Evolutionary conservation across 2,329 filamentous ascomycete species (phyloP).

Genomic region (Colletotrichum ledebouriae): DNA sequence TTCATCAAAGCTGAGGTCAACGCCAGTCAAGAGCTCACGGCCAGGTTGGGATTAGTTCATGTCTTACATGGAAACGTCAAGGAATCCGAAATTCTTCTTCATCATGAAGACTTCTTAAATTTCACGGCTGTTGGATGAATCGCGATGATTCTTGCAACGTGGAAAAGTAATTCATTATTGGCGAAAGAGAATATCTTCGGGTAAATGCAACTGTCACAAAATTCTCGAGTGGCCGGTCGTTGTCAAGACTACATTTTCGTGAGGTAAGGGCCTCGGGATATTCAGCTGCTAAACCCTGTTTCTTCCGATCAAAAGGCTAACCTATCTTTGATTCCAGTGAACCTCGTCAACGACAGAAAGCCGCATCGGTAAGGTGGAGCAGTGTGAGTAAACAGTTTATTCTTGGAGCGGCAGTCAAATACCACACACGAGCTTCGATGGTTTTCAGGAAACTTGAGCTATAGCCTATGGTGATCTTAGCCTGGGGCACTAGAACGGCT

Average conservation of each 20-base stretch:
- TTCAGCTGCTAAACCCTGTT: conserved; percentile 17
- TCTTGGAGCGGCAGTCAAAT: too few species aligned
- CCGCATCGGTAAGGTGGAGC: not conserved
- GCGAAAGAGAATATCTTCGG: too few species aligned
- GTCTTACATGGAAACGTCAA: conserved; percentile 3
- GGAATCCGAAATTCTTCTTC: not conserved
- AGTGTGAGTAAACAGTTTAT: not conserved
- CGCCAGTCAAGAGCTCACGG: not conserved
- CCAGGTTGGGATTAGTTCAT: not conserved
- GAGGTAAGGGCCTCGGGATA: conserved; percentile 18
- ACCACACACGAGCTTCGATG: too few species aligned
- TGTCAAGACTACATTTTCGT: conserved; percentile 12
- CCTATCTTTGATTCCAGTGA: not conserved
- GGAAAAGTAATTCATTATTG: too few species aligned
- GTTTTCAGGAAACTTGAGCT: too few species aligned
- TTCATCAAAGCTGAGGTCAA: not conserved
- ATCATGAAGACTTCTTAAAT: not conserved
- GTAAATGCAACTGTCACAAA: too few species aligned
- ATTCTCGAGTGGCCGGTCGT: not conserved
- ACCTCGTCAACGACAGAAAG: conserved; percentile 14
- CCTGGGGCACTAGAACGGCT: too few species aligned
- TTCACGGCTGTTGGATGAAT: not conserved
- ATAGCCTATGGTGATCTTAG: too few species aligned
- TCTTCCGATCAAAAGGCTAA: conserved; percentile 23
- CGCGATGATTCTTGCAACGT: too few species aligned